A percentile compares a stretch with the other conserved stretches of the same genome.
phyloP scores from a whole-genome alignment of 352 stramenopile genomes.

The Phytophthora nicotianae region DNA sequence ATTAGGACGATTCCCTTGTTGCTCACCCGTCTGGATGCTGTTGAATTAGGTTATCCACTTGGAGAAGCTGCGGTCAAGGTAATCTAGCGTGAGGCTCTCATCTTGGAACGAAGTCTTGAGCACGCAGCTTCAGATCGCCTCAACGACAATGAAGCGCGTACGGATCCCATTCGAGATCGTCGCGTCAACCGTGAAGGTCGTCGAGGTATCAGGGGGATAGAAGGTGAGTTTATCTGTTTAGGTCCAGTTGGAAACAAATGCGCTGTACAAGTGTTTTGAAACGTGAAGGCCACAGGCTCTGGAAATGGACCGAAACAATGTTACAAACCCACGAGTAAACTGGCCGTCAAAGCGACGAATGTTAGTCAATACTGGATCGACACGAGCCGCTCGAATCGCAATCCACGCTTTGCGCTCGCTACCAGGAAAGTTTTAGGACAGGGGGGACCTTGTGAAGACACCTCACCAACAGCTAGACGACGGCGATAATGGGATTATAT shows the following conservation, averaged over 20 bases:
- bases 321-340: constrained; percentile 4
- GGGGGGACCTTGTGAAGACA: constrained; percentile 21
- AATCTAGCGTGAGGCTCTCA: background rate
- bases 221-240: constrained; percentile 32
- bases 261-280: constrained; percentile 44
- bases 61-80: constrained; percentile 41
- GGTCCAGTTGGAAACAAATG: constrained; percentile 31
- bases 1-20: background rate
- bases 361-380: background rate
- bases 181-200: constrained; percentile 36
- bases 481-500: constrained; percentile 10
- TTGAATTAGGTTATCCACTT: constrained; percentile 29
- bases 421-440: constrained; percentile 33
- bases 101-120: constrained; percentile 31
- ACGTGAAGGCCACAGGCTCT: constrained; percentile 36
- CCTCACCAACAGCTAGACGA: constrained; percentile 36
- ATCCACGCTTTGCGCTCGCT: constrained; percentile 23
- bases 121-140: constrained; percentile 40
- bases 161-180: constrained; percentile 52
- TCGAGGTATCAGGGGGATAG: constrained; percentile 2
- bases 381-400: constrained; percentile 11
- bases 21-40: background rate
- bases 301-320: constrained; percentile 8
- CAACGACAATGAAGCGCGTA: constrained; percentile 49
- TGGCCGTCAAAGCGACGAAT: constrained; percentile 4